A percentile compares a stretch with the other conserved stretches of the same genome.
These are phyloP conservation scores for Epichloe elymi DNA, from an alignment of 2,329 filamentous ascomycete genomes.

Conservation along the genomic window DNA sequence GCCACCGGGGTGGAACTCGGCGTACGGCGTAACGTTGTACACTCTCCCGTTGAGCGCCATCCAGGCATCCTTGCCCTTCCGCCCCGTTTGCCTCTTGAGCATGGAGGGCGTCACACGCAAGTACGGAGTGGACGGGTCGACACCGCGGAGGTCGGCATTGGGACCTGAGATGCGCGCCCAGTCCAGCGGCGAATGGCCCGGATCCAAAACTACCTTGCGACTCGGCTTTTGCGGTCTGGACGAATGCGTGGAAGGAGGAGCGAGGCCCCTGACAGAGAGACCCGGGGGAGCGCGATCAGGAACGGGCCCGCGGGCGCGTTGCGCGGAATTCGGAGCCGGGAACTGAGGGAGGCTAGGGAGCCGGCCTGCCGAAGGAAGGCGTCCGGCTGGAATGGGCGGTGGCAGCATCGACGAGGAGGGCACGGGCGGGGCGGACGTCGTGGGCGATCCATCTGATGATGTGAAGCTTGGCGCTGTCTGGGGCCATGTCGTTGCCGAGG, in stretches of 20 bases:
- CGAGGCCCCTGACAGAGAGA: constrained; percentile 27
- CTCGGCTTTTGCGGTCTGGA: constrained; percentile 41
- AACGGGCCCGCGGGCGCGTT: constrained; percentile 31
- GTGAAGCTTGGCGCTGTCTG: constrained; percentile 32
- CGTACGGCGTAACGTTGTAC: constrained; percentile 86
- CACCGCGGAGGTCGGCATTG: constrained; percentile 51
- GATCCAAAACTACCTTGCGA: constrained; percentile 67
- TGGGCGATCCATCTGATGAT: constrained; percentile 16
- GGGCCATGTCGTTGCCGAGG: constrained; percentile 11
- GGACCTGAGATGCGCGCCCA: constrained; percentile 72
- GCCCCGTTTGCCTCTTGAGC: constrained; percentile 66
- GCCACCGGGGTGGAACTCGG: constrained; percentile 83
- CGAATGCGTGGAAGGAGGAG: constrained; percentile 41
- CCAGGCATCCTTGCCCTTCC: constrained; percentile 81
- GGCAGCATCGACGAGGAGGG: constrained; percentile 15
- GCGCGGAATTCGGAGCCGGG: constrained; percentile 37
- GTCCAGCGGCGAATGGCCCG: constrained; percentile 88
- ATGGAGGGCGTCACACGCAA: constrained; percentile 70
- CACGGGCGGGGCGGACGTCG: constrained; percentile 3
- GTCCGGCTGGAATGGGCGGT: constrained; percentile 14
- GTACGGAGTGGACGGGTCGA: constrained; percentile 38
- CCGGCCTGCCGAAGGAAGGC: constrained; percentile 17
- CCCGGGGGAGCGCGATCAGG: constrained; percentile 25
- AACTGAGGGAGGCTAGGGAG: constrained; percentile 29
- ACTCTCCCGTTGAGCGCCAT: constrained; percentile 79